Conservation (phyloP, 768 basidiomycete genomes). For the Pulveroboletus ravenelii region DNA sequence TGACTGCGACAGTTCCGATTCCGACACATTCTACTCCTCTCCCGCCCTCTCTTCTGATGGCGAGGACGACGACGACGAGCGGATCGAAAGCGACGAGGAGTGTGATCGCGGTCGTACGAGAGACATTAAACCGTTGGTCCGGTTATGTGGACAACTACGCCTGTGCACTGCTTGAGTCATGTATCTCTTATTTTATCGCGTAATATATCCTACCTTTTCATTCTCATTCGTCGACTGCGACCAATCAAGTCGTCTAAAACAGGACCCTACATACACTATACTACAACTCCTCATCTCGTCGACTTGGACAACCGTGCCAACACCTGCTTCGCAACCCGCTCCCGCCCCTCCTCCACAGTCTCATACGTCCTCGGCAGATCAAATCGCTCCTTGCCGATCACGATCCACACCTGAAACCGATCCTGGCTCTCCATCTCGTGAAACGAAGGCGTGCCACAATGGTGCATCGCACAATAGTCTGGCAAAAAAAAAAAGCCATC, state of each 20-base stretch:
- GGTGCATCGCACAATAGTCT: slow-evolving; percentile 20
- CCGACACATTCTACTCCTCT: slow-evolving; percentile 22
- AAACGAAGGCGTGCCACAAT: slow-evolving; percentile 31
- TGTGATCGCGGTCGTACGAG: slow-evolving; percentile 39
- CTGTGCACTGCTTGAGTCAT: slow-evolving; percentile 8
- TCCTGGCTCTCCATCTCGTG: slow-evolving; percentile 21
- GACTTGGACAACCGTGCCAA: slow-evolving; percentile 35
- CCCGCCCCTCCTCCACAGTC: slow-evolving; percentile 36
- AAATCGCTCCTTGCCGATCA: slow-evolving; percentile 40
- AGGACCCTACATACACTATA: too few relatives aligned
- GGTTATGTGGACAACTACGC: slow-evolving; percentile 23
- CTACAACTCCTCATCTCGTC: too few relatives aligned
- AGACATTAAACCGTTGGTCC: slow-evolving; percentile 38
- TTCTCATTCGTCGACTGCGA: too few relatives aligned
- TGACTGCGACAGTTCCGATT: slow-evolving; percentile 24
- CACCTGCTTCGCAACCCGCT: slow-evolving; percentile 44
- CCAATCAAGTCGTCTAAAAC: too few relatives aligned
- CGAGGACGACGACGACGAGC: slow-evolving; percentile 31
- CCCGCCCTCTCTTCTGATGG: slow-evolving; percentile 35
- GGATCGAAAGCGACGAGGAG: slow-evolving; percentile 36
- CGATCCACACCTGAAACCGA: slow-evolving; percentile 42
- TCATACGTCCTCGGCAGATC: slow-evolving; percentile 40
- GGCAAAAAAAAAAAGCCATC: neutral
- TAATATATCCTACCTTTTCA: too few relatives aligned
- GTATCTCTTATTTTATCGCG: too few relatives aligned